A percentile compares a stretch with the other conserved stretches of the same genome.
These are phyloP conservation scores for Pulveroboletus sp. DNA, from an alignment of 768 basidiomycete species.

Conservation along the genomic window DNA sequence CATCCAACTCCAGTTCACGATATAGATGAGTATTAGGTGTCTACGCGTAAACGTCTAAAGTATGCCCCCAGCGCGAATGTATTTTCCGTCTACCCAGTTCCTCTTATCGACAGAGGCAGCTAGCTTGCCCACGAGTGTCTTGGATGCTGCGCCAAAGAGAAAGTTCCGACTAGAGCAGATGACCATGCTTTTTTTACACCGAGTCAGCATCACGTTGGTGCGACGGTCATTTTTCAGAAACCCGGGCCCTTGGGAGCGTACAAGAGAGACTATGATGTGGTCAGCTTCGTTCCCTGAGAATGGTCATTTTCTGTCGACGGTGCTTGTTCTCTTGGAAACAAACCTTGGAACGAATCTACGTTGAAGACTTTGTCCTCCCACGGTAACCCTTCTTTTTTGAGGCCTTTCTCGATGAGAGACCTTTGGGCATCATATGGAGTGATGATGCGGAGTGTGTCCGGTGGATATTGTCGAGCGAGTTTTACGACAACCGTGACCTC, in stretches of 20 bases:
- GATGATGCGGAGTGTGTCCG: slow-evolving; percentile 57
- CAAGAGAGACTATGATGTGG: slow-evolving; percentile 67
- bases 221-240: slow-evolving; percentile 63
- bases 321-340: slow-evolving; percentile 5
- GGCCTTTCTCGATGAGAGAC: slow-evolving; percentile 48
- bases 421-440: slow-evolving; percentile 81
- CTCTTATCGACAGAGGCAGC: slow-evolving; percentile 8
- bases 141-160: slow-evolving; percentile 13
- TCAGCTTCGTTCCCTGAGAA: slow-evolving; percentile 76
- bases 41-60: not conserved
- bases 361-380: slow-evolving; percentile 73
- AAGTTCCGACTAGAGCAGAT: slow-evolving; percentile 52
- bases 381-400: slow-evolving; percentile 44
- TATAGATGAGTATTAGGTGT: no score
- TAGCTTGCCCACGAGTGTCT: slow-evolving; percentile 26
- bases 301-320: slow-evolving; percentile 12
- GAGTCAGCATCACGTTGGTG: slow-evolving; percentile 83
- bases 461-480: slow-evolving; percentile 51
- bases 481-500: slow-evolving; percentile 55
- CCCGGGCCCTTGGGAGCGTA: slow-evolving; percentile 56
- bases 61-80: slow-evolving; percentile 1
- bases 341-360: slow-evolving; percentile 81
- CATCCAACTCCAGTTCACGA: no score
- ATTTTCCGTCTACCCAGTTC: slow-evolving; percentile 18
- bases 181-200: slow-evolving; percentile 73